Evolutionary conservation across 2,329 filamentous ascomycete genomes (phyloP), one percentile per base, ranked within the genome.

Genomic region (Diaporthe caulivora): DNA sequence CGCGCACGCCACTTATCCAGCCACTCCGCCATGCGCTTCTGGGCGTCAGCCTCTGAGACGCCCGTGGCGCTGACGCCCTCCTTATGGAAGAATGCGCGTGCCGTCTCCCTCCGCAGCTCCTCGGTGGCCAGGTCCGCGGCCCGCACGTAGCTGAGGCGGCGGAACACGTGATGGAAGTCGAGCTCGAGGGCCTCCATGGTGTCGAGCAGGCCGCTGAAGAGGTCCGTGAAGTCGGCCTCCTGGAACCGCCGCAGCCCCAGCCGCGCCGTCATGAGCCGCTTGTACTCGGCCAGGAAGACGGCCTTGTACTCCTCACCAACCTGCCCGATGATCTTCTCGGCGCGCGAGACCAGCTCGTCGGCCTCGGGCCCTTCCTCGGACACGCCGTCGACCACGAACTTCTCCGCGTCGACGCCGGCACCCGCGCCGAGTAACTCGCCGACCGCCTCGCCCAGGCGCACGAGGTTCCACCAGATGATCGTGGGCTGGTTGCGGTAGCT

Each of bases 401-500:
- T 85, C 1, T 89, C 83, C 15, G 92, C 89, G 79, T 99, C 95
- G 42, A 96, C 92, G 49, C 87, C 85, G 1, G 87, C 83, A 0
- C 94, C 96, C 0, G 93, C 90, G 24, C 96, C 97, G 72, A 99
- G 91, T 1, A 98, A 87, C 83, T 98, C 97, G 26, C 95, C 97
- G 0, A 99, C 81, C 0, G 93, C 90, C 84, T 99, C 97, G 72
- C 95, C 97, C 0, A 99, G 89, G 1, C 97, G 92, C 1, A 98
- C 95, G 0, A 98, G 87, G 79, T 98, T 98, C 97, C 97, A 99
- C 97, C 97, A 99, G 80, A 99, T 97, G 72, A 99, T 94, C 55
- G 92, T 95, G 0, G 97, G 95, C 80, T 99, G 97, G 81, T 98
- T 98, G 77, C 92, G 92, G 86, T 98, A 99, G 77, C 92, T 92